These are phyloP conservation scores for Brettanomyces custersianus DNA, from an alignment of 805 yeast genomes.

Conservation along the genomic window DNA sequence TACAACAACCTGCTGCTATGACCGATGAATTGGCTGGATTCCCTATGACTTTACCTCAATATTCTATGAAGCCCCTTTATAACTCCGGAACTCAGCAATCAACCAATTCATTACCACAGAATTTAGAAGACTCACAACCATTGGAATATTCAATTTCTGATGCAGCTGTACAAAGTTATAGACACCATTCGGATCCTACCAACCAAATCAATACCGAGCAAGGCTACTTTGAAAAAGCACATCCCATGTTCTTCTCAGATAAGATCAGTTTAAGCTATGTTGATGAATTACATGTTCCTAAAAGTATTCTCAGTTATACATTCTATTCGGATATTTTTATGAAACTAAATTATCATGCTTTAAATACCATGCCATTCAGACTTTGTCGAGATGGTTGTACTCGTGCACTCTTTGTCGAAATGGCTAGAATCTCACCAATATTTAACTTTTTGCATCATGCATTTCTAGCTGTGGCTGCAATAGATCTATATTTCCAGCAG, in stretches of 20 bases:
- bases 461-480: conserved; percentile 7
- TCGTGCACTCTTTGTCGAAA: conserved; percentile 2
- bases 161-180: no score
- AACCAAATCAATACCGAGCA: no score
- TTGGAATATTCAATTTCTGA: no score
- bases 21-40: no score
- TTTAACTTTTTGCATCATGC: conserved; percentile 8
- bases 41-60: no score
- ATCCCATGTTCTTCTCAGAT: conserved; percentile 6
- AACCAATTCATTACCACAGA: no score
- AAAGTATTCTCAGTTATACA: conserved; percentile 5
- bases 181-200: no score
- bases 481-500: conserved; percentile 11
- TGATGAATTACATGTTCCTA: conserved; percentile 3
- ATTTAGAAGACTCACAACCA: no score
- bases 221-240: neutral
- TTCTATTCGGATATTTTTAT: conserved; percentile 4
- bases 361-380: conserved; percentile 6
- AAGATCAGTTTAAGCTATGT: conserved; percentile 4
- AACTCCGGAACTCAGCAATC: no score
- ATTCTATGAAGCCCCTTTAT: no score
- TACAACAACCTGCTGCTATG: no score
- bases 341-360: conserved; percentile 4
- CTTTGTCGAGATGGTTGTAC: conserved; percentile 2
- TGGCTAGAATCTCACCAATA: conserved; percentile 2